phyloP scores from a whole-genome alignment of 2,329 filamentous ascomycete species.

The Aspergillus udagawae region DNA sequence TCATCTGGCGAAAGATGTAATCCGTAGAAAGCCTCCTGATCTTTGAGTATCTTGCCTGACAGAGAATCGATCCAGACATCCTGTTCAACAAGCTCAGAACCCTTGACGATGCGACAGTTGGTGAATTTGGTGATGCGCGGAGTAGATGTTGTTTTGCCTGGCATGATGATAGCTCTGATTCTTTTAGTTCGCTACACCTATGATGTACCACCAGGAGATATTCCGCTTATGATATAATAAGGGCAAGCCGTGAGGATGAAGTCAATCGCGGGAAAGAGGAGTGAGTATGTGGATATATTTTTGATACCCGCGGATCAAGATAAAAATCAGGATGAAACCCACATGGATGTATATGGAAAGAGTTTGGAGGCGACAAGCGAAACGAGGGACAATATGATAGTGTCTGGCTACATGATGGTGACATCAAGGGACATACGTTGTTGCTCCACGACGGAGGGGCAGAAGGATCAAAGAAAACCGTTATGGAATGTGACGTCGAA shows the following conservation, averaged over 20 bases:
- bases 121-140: constrained; percentile 75
- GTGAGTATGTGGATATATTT: neutral
- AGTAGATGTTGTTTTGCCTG: constrained; percentile 30
- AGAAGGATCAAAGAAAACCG: neutral
- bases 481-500: neutral
- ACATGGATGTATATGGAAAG: neutral
- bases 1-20: constrained; percentile 58
- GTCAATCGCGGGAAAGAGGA: neutral
- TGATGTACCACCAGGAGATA: neutral
- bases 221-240: neutral
- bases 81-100: constrained; percentile 63
- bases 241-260: neutral
- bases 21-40: constrained; percentile 55
- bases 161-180: constrained; percentile 22
- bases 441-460: neutral
- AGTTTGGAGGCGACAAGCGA: neutral
- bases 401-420: neutral
- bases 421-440: neutral
- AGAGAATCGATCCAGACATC: constrained; percentile 86
- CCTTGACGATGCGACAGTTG: constrained; percentile 75
- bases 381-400: neutral
- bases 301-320: neutral
- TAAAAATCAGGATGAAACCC: neutral
- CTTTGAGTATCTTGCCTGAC: constrained; percentile 77
- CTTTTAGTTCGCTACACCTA: neutral